A percentile compares a stretch with the other conserved stretches of the same genome.
phyloP scores from a whole-genome alignment of 2,329 filamentous ascomycete genomes.

The Biscogniauxia mediterranea region DNA sequence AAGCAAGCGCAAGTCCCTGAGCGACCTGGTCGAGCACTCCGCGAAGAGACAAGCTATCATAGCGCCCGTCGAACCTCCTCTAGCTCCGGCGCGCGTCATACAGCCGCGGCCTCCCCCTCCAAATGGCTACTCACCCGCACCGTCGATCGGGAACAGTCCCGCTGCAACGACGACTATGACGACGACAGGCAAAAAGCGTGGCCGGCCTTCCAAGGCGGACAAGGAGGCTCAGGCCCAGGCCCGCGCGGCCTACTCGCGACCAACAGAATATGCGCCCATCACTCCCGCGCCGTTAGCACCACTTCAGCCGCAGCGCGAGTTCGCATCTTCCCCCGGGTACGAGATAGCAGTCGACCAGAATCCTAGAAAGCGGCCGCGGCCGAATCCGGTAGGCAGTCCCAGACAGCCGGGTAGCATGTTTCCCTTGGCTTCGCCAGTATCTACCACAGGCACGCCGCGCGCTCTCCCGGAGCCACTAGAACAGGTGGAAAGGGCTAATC shows the following conservation, averaged over 20 bases:
- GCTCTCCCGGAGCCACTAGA: constrained; percentile 31
- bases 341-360: constrained; percentile 30
- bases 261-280: constrained; percentile 32
- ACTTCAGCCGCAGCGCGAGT: constrained; percentile 30
- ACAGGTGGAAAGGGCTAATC: constrained; percentile 29
- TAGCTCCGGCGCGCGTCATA: constrained; percentile 28
- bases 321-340: constrained; percentile 33
- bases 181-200: constrained; percentile 40
- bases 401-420: constrained; percentile 25
- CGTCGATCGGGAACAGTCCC: constrained; percentile 19
- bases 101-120: constrained; percentile 32
- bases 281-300: constrained; percentile 30
- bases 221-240: constrained; percentile 38
- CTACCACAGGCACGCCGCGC: constrained; percentile 30
- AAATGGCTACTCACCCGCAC: constrained; percentile 27
- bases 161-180: constrained; percentile 18
- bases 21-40: constrained; percentile 33
- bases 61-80: constrained; percentile 26
- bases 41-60: constrained; percentile 35
- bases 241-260: constrained; percentile 29
- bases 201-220: constrained; percentile 45
- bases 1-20: constrained; percentile 37
- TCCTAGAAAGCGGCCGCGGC: constrained; percentile 25
- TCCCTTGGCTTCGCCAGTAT: constrained; percentile 30
- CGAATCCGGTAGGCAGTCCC: constrained; percentile 28